These are phyloP conservation scores for Alternaria hordeiaustralica DNA, from an alignment of 2,329 filamentous ascomycete species.

Conservation along the genomic window DNA sequence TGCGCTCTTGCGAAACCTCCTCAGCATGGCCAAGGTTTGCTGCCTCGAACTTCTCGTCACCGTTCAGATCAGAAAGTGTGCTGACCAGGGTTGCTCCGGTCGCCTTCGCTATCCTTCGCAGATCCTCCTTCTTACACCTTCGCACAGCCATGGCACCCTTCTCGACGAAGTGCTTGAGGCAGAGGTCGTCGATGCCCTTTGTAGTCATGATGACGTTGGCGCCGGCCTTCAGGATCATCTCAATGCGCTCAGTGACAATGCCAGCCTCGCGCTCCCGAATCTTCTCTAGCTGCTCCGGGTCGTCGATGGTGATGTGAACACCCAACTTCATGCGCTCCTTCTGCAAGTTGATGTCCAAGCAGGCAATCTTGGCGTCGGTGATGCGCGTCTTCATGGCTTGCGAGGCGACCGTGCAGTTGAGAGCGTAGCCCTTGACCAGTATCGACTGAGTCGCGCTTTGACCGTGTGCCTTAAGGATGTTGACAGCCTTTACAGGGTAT, in stretches of 20 bases:
- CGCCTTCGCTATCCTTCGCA: slow-evolving; percentile 93
- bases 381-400: slow-evolving; percentile 97
- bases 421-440: slow-evolving; percentile 91
- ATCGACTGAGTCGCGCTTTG: slow-evolving; percentile 89
- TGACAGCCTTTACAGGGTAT: slow-evolving; percentile 98
- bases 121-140: slow-evolving; percentile 97
- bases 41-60: slow-evolving; percentile 94
- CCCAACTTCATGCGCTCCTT: slow-evolving; percentile 99
- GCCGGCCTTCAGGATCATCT: slow-evolving; percentile 97
- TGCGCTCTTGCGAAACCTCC: slow-evolving; percentile 96
- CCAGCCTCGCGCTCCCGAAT: slow-evolving; percentile 91
- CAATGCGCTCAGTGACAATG: slow-evolving; percentile 90
- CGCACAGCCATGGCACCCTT: slow-evolving; percentile 94
- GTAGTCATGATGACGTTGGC: slow-evolving; percentile 97
- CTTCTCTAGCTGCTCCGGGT: slow-evolving; percentile 96
- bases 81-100: slow-evolving; percentile 92
- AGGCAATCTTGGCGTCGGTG: slow-evolving; percentile 93
- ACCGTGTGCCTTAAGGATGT: slow-evolving; percentile 97
- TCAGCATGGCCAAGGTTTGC: slow-evolving; percentile 90
- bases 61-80: slow-evolving; percentile 94
- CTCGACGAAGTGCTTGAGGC: slow-evolving; percentile 93
- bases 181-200: slow-evolving; percentile 97
- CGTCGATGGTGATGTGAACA: slow-evolving; percentile 97
- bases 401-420: slow-evolving; percentile 98
- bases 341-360: slow-evolving; percentile 96